A percentile compares a stretch with the other conserved stretches of the same genome.
Conservation (phyloP, 768 basidiomycete species). For the Psilocybe subaeruginosa region DNA sequence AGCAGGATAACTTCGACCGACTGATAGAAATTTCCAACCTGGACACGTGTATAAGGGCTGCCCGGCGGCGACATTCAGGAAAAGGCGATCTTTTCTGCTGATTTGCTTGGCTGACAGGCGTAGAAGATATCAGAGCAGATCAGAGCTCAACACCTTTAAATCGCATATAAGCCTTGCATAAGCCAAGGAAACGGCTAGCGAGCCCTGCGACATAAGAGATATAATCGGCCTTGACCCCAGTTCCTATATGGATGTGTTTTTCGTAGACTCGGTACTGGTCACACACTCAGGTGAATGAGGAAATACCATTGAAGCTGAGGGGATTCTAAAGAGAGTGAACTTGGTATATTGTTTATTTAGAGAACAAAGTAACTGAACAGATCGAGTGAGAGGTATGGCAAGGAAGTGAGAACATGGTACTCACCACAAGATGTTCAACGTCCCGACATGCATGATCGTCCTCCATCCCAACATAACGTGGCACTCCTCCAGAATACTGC, state of each 20-base stretch:
- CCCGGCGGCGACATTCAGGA: neutral
- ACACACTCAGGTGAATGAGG: neutral
- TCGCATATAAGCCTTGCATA: neutral
- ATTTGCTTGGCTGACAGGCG: neutral
- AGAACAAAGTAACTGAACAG: neutral
- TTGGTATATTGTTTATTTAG: neutral
- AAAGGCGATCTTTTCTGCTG: neutral
- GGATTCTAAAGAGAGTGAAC: too few relatives aligned
- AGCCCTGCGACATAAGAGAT: neutral
- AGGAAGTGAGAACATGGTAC: neutral
- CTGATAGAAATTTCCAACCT: neutral
- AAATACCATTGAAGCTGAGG: neutral
- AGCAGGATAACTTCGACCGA: too few relatives aligned
- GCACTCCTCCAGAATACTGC: neutral
- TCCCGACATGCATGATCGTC: neutral
- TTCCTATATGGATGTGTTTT: neutral
- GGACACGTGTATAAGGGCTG: neutral
- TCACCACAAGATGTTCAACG: neutral
- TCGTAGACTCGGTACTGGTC: neutral
- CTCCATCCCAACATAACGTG: neutral
- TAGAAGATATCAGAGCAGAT: neutral
- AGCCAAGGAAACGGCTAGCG: neutral
- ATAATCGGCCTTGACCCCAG: neutral
- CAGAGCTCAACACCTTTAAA: neutral
- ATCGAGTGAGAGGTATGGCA: neutral